Base-by-base conservation (phyloP, 805 yeast genomes). In the Pichia thaimueangensis region DNA sequence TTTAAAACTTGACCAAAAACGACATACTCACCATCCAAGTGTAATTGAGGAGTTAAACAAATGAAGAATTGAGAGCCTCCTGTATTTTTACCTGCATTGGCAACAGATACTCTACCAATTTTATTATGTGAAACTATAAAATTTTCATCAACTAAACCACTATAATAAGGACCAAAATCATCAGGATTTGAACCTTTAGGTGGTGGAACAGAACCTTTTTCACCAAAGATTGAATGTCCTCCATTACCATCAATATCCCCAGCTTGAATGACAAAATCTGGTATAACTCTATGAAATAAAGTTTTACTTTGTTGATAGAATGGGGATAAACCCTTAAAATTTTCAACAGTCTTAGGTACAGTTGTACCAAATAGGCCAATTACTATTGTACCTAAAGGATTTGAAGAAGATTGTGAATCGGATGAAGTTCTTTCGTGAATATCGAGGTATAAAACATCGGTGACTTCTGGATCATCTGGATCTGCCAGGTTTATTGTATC, bases 211-310 rank as follows among this genome's bases (percentile, higher is more conserved):
- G 28, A 7, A 10, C 51, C 51, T 8, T 29, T 42, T 37, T 47
- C 43, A 17, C 48, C 49, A 62, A 78, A 84, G 53, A 86, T 80
- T 22, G 94, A 83, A 52, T 71, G 70, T 12, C 96, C 95, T 21
- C 94, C 95, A 42, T 76, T 70, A 13, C 91, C 89, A 51, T 72
- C 69, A 58, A 82, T 80, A 62, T 86, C 91, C 48, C 96, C 96
- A 45, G 95, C 95, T 66, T 86, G 95, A 52, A 88, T 73, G 82
- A 86, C 79, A 60, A 84, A 85, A 43, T 73, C 71, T 34, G 76
- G 70, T 48, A 84, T 80, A 39, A 87, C 78, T 47, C 89, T 73
- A 64, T 84, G 93, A 73, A 87, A 83, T 16, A 69, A 62, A 5
- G 86, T 74, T 3, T 45, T 30, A 3, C 30, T 43, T 47, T 71